phyloP scores from a whole-genome alignment of 306 rosid species.

The Cotoneaster glaucophyllus region DNA sequence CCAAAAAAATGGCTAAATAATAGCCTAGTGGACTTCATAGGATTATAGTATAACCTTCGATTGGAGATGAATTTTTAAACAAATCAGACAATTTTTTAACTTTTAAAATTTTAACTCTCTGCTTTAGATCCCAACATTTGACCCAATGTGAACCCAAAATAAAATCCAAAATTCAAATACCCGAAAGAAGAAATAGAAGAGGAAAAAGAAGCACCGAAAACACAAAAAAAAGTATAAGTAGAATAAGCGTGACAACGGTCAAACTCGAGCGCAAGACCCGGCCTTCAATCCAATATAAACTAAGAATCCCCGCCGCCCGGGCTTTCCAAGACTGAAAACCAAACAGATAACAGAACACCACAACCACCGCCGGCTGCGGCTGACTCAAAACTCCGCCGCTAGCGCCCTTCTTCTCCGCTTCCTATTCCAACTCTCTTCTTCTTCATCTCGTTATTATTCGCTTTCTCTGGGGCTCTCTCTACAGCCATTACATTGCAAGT shows the following conservation, averaged over 20 bases:
- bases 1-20: no score
- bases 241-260: background rate
- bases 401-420: background rate
- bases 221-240: no score
- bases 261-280: background rate
- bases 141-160: no score
- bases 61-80: fast-evolving
- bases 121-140: no score
- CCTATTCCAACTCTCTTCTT: background rate
- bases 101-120: no score
- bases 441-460: background rate
- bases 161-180: background rate
- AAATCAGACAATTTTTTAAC: no score
- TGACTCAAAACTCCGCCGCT: background rate
- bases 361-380: background rate
- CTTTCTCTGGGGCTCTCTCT: background rate
- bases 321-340: background rate
- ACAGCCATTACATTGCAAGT: background rate
- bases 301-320: background rate
- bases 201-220: no score
- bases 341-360: background rate
- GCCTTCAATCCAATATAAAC: background rate
- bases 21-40: no score
- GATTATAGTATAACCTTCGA: fast-evolving
- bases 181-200: background rate